Conservation (phyloP, 2,329 filamentous ascomycete species). For the Onygena corvina region DNA sequence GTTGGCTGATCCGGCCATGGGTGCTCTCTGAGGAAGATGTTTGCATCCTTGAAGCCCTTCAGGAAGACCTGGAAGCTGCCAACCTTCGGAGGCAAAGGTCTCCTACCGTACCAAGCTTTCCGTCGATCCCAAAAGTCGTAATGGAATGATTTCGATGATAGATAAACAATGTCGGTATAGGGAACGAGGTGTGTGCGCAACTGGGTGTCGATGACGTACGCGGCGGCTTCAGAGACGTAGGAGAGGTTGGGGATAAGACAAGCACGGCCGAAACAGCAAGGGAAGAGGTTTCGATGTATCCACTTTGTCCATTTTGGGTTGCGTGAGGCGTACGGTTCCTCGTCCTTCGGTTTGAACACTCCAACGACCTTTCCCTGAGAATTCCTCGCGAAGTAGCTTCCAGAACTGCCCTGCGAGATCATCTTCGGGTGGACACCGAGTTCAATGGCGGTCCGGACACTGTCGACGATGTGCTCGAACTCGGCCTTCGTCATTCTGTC, state of each 20-base stretch:
- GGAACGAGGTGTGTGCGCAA: slow-evolving; percentile 85
- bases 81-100: slow-evolving; percentile 72
- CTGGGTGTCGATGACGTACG: slow-evolving; percentile 85
- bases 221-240: slow-evolving; percentile 94
- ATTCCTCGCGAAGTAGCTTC: slow-evolving; percentile 94
- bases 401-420: slow-evolving; percentile 94
- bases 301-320: slow-evolving; percentile 99
- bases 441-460: slow-evolving; percentile 79
- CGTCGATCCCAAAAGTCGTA: slow-evolving; percentile 96
- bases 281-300: slow-evolving; percentile 95
- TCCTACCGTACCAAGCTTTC: slow-evolving; percentile 76
- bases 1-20: slow-evolving; percentile 90
- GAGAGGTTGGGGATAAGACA: slow-evolving; percentile 95
- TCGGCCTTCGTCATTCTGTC: slow-evolving; percentile 59
- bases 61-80: slow-evolving; percentile 97
- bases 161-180: slow-evolving; percentile 86
- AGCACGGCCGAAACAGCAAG: slow-evolving; percentile 89
- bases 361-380: slow-evolving; percentile 86
- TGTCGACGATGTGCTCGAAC: slow-evolving; percentile 81
- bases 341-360: slow-evolving; percentile 98
- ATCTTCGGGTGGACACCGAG: slow-evolving; percentile 86
- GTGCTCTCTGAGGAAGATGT: slow-evolving; percentile 84
- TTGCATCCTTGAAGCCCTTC: slow-evolving; percentile 94
- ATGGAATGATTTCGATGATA: slow-evolving; percentile 94
- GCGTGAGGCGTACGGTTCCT: slow-evolving; percentile 90